Evolutionary conservation across 257 asterid species (phyloP).

Genomic region (Parsonsia alboflavescens): DNA sequence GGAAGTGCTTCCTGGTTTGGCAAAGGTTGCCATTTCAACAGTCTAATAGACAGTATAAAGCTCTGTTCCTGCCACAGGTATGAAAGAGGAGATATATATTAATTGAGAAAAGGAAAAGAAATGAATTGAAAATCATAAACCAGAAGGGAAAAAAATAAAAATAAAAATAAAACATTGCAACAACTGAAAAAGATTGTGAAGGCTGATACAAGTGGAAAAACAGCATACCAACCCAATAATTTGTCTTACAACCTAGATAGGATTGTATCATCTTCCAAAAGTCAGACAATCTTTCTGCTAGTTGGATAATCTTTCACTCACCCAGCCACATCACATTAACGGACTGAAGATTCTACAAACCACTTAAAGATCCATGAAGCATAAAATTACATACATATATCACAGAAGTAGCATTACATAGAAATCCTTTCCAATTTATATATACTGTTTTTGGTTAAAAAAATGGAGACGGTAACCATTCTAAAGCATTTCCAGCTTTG

Average conservation of each 20-base stretch:
- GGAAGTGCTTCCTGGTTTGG: conserved; percentile 6
- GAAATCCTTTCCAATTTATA: background rate
- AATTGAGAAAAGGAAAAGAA: background rate
- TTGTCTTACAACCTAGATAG: no score
- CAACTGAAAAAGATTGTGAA: background rate
- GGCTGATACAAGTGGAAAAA: no score
- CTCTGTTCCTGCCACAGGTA: background rate
- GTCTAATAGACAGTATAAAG: background rate
- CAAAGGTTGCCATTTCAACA: conserved; percentile 7
- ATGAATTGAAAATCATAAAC: background rate
- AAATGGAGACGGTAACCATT: background rate
- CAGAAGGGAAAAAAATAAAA: background rate
- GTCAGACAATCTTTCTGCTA: no score
- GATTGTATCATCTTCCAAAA: no score
- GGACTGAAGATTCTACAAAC: background rate
- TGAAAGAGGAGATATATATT: background rate
- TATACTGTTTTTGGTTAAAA: background rate
- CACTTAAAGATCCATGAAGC: background rate
- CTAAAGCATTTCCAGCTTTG: background rate
- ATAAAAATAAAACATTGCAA: background rate
- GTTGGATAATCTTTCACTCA: background rate
- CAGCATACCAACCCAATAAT: no score
- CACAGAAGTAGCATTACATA: background rate
- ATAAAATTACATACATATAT: background rate
- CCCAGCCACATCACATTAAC: background rate